Percentiles rank a stretch among this genome's conserved stretches.
Conservation (phyloP, 129 eudicot genomes). For the Deinandra increscens region DNA sequence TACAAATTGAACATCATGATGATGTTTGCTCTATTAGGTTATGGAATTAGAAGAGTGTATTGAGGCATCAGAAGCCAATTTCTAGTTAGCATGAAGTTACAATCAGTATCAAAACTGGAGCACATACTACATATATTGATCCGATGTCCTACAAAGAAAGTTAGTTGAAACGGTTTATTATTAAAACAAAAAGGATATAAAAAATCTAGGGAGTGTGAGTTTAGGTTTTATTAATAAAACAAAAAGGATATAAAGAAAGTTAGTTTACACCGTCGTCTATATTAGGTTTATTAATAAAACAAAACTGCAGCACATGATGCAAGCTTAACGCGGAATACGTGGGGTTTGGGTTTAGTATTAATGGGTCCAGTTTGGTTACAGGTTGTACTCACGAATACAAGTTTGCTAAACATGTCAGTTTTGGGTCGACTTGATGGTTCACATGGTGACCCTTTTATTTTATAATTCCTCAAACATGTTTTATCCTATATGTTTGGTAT, state of each 20-base stretch:
- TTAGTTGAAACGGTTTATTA: slow-evolving; percentile 7
- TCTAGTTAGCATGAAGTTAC: slow-evolving; percentile 26
- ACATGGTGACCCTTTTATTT: background rate
- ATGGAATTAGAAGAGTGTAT: slow-evolving; percentile 15
- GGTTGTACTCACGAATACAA: background rate
- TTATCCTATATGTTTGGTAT: background rate
- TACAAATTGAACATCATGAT: slow-evolving; percentile 28
- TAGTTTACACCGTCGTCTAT: background rate
- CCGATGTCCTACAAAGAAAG: slow-evolving; percentile 24
- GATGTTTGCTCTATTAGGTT: slow-evolving; percentile 17
- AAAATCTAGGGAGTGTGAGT: too few relatives aligned
- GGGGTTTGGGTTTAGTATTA: background rate
- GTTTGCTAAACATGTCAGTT: background rate
- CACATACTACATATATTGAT: slow-evolving; percentile 33
- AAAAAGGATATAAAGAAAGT: background rate
- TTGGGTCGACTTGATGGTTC: background rate
- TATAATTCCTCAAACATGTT: background rate
- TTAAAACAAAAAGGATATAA: background rate
- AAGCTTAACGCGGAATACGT: background rate
- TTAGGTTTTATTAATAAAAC: too few relatives aligned
- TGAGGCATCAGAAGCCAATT: background rate
- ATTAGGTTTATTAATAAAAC: too few relatives aligned
- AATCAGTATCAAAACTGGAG: slow-evolving; percentile 29
- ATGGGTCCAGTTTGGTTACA: background rate
- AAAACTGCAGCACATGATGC: background rate